Percentiles rank a stretch among this genome's conserved stretches.
These are phyloP conservation scores for Petrea volubilis DNA, from an alignment of 257 asterid species.

Conservation along the genomic window DNA sequence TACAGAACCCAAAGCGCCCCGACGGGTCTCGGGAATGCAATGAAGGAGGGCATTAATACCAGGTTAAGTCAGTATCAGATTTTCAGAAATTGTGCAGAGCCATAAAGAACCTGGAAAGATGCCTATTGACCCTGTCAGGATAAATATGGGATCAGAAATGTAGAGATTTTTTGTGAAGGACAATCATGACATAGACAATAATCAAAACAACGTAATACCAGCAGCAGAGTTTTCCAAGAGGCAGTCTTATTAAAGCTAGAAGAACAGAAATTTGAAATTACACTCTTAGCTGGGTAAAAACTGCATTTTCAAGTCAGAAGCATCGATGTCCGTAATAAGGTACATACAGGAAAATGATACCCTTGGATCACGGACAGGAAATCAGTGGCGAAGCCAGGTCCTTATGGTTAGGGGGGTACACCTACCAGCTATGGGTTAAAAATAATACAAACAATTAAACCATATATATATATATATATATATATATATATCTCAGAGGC, in stretches of 20 bases:
- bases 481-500: too few species aligned
- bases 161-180: slow-evolving; percentile 16
- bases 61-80: slow-evolving; percentile 13
- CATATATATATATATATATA: too few species aligned
- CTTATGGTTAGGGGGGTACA: too few species aligned
- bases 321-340: neutral
- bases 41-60: slow-evolving; percentile 15
- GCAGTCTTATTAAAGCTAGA: neutral
- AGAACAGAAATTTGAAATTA: neutral
- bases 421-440: too few species aligned
- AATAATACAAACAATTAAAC: too few species aligned
- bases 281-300: neutral
- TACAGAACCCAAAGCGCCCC: neutral
- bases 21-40: neutral
- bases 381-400: too few species aligned
- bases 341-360: too few species aligned
- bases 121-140: slow-evolving; percentile 12
- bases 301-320: slow-evolving; percentile 8
- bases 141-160: slow-evolving; percentile 15
- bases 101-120: slow-evolving; percentile 14
- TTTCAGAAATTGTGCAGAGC: neutral
- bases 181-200: slow-evolving; percentile 13
- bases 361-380: neutral
- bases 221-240: neutral
- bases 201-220: too few species aligned